Conservation (phyloP, 768 basidiomycete genomes). For the Tulasnella sp. region DNA sequence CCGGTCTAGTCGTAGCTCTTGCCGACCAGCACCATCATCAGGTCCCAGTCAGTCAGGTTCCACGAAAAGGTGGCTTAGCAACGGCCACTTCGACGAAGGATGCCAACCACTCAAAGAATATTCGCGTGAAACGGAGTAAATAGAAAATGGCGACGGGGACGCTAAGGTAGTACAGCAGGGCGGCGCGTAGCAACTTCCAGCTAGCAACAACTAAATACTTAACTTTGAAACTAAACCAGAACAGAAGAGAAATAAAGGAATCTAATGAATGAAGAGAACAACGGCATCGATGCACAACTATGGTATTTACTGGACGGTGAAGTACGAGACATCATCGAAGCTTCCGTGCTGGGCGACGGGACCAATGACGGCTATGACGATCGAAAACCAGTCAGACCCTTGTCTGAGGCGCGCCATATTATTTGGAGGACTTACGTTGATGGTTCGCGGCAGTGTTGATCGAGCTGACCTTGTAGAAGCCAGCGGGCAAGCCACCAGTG, state of each 20-base stretch:
- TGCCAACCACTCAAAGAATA: not conserved
- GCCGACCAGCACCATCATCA: no score
- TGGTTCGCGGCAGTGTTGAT: conserved; percentile 55
- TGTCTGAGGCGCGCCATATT: not conserved
- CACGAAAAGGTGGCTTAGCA: not conserved
- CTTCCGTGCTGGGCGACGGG: conserved; percentile 54
- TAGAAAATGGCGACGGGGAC: not conserved
- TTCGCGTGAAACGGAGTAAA: not conserved
- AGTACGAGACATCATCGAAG: conserved; percentile 52
- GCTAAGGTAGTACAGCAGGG: not conserved
- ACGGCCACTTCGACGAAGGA: not conserved
- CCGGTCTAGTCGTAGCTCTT: not conserved
- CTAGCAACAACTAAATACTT: not conserved
- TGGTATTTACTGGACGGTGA: conserved; percentile 15
- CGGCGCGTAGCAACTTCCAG: not conserved
- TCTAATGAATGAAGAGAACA: not conserved
- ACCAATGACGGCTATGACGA: conserved; percentile 36
- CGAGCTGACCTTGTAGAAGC: conserved; percentile 51
- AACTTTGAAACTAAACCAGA: not conserved
- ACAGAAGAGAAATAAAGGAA: not conserved
- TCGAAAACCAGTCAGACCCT: not conserved
- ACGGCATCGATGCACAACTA: not conserved
- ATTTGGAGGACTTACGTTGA: conserved; percentile 31
- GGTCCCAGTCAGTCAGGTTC: not conserved
- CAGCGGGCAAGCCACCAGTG: conserved; percentile 47